A percentile compares a stretch with the other conserved stretches of the same genome.
Conservation (phyloP, 208 protist genomes). For the Spongospora subterranea region DNA sequence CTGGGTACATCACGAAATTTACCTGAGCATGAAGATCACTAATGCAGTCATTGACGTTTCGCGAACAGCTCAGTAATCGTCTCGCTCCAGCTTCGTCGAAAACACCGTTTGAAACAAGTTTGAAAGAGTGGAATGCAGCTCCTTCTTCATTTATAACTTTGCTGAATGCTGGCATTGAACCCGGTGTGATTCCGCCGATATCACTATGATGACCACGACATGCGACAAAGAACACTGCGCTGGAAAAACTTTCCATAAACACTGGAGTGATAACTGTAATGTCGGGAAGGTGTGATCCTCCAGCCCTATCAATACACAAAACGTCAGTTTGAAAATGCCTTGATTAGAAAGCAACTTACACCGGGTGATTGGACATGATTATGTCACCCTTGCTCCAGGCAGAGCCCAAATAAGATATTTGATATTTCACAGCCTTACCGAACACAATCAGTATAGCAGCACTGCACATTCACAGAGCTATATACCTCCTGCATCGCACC, state of each 20-base stretch:
- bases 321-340: not conserved
- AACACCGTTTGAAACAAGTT: conserved; percentile 82
- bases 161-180: conserved; percentile 89
- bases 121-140: conserved; percentile 86
- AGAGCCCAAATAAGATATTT: conserved; percentile 73
- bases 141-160: conserved; percentile 88
- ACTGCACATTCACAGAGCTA: not conserved
- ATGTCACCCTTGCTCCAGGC: conserved; percentile 86
- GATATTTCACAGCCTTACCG: conserved; percentile 79
- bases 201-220: conserved; percentile 92
- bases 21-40: conserved; percentile 89
- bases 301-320: conserved; percentile 71
- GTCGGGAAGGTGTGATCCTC: conserved; percentile 92
- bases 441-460: not conserved
- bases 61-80: not conserved
- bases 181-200: conserved; percentile 79
- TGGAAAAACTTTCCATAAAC: not conserved
- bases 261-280: conserved; percentile 85
- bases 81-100: conserved; percentile 76
- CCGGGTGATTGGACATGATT: conserved; percentile 89
- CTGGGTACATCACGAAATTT: not conserved
- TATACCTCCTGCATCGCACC: conserved; percentile 86
- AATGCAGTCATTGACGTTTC: conserved; percentile 84
- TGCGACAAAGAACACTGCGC: conserved; percentile 87
- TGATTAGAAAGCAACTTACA: not conserved